These are phyloP conservation scores for Vanrija humicola DNA, from an alignment of 1,284 basidiomycete species.

Conservation along the genomic window DNA sequence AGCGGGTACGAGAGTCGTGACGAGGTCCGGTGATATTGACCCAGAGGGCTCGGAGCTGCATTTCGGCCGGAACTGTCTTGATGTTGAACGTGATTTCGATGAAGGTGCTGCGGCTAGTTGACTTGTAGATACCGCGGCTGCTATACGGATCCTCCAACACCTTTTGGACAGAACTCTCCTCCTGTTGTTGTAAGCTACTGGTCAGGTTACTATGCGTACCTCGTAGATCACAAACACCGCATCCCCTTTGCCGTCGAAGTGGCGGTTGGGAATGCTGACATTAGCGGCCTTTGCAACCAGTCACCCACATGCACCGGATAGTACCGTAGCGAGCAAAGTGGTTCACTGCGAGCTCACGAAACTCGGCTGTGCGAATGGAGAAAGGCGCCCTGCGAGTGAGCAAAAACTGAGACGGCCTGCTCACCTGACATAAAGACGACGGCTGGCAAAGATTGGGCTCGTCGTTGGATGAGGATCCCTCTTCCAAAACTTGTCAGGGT, in stretches of 20 bases:
- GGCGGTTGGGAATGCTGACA: slow-evolving; percentile 12
- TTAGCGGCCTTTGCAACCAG: background rate
- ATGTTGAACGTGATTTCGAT: slow-evolving; percentile 15
- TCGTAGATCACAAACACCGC: slow-evolving; percentile 28
- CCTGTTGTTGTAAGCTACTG: slow-evolving; percentile 13
- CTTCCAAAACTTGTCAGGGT: slow-evolving; percentile 73
- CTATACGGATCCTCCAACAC: slow-evolving; percentile 23
- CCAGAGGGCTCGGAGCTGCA: slow-evolving; percentile 16
- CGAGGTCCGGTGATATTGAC: slow-evolving; percentile 27
- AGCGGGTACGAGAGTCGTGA: slow-evolving; percentile 18
- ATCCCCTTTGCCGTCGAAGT: no score
- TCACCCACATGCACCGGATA: slow-evolving; percentile 25
- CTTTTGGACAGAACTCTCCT: slow-evolving; percentile 6
- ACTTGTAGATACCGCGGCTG: slow-evolving; percentile 8
- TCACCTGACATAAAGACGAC: slow-evolving; percentile 26
- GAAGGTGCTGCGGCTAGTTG: slow-evolving; percentile 1
- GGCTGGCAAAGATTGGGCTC: slow-evolving; percentile 21
- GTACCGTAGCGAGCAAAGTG: slow-evolving; percentile 34
- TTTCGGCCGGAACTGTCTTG: slow-evolving; percentile 2
- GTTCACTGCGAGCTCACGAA: slow-evolving; percentile 12
- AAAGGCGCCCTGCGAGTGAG: slow-evolving; percentile 23
- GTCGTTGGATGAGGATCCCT: slow-evolving; percentile 76
- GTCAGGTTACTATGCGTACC: slow-evolving; percentile 11
- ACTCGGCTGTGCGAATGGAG: slow-evolving; percentile 14
- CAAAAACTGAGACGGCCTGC: background rate